These are phyloP conservation scores for Celoporthe dispersa DNA, from an alignment of 2,329 filamentous ascomycete genomes.

Conservation along the genomic window DNA sequence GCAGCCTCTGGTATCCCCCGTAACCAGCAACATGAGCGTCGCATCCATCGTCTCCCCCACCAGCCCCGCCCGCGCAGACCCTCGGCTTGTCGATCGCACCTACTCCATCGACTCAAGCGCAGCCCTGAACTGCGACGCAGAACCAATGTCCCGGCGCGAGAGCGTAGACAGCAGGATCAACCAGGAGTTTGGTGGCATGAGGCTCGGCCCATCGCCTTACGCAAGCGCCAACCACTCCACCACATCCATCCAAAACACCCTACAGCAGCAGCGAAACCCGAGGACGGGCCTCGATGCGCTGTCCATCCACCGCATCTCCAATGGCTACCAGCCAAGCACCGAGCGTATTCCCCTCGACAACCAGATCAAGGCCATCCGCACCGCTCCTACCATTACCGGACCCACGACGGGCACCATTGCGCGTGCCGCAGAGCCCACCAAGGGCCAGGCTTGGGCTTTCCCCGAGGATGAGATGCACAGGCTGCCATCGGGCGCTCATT, in stretches of 20 bases:
- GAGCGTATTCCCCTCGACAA: constrained; percentile 59
- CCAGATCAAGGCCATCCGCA: constrained; percentile 58
- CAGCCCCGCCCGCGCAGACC: constrained; percentile 48
- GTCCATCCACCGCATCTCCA: constrained; percentile 64
- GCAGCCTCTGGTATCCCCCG: constrained; percentile 59
- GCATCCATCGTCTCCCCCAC: constrained; percentile 69
- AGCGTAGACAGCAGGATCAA: constrained; percentile 83
- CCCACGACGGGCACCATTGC: constrained; percentile 68
- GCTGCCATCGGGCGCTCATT: constrained; percentile 50
- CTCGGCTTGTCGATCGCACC: constrained; percentile 49
- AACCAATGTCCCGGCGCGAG: constrained; percentile 67
- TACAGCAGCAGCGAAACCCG: constrained; percentile 69
- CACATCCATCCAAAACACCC: constrained; percentile 71
- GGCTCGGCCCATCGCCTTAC: constrained; percentile 73
- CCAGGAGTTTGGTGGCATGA: constrained; percentile 70
- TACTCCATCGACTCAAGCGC: constrained; percentile 47
- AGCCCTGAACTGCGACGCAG: constrained; percentile 40
- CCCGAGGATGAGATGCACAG: constrained; percentile 71
- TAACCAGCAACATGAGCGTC: constrained; percentile 66
- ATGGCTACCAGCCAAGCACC: constrained; percentile 65
- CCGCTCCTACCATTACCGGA: constrained; percentile 77
- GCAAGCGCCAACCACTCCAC: constrained; percentile 78
- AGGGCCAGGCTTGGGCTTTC: constrained; percentile 84
- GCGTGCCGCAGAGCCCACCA: constrained; percentile 76
- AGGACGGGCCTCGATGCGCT: constrained; percentile 56